A percentile compares a stretch with the other conserved stretches of the same genome.
Conservation (phyloP, 306 rosid genomes). For the Cicer bijugum region DNA sequence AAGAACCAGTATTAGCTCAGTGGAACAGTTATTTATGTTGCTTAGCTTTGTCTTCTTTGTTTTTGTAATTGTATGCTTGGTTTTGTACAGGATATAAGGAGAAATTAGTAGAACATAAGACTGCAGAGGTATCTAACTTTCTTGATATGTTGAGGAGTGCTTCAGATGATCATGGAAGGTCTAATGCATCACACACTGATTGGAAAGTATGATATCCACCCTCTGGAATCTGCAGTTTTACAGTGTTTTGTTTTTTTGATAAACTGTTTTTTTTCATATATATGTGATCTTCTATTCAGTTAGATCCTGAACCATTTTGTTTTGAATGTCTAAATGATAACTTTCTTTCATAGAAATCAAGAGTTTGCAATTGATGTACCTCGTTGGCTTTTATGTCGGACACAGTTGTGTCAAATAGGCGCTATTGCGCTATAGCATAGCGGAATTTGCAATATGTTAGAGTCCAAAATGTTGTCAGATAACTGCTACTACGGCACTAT, state of each 20-base stretch:
- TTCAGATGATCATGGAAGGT: slow-evolving; percentile 46
- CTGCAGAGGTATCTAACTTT: slow-evolving; percentile 66
- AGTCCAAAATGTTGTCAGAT: too few species aligned
- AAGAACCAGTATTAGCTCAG: neutral
- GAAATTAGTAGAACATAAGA: slow-evolving; percentile 58
- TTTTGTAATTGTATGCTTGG: slow-evolving; percentile 35
- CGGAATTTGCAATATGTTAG: too few species aligned
- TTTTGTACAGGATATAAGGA: slow-evolving; percentile 57
- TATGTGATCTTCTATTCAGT: slow-evolving; percentile 17
- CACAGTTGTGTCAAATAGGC: neutral
- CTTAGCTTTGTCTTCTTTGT: slow-evolving; percentile 3
- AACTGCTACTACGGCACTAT: too few species aligned
- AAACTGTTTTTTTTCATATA: neutral
- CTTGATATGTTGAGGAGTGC: slow-evolving; percentile 87
- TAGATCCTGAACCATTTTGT: neutral
- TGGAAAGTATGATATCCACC: slow-evolving; percentile 73
- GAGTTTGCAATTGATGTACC: slow-evolving; percentile 28
- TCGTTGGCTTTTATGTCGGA: slow-evolving; percentile 13
- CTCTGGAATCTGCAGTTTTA: slow-evolving; percentile 26
- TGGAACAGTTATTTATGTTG: neutral
- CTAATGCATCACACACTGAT: slow-evolving; percentile 54
- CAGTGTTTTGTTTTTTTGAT: slow-evolving; percentile 34
- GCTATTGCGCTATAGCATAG: too few species aligned
- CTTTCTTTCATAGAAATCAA: slow-evolving; percentile 27
- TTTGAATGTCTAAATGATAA: slow-evolving; percentile 21